These are phyloP conservation scores for Paramecium sexaurelia DNA, from an alignment of 73 alveolate genomes.

Conservation along the genomic window DNA sequence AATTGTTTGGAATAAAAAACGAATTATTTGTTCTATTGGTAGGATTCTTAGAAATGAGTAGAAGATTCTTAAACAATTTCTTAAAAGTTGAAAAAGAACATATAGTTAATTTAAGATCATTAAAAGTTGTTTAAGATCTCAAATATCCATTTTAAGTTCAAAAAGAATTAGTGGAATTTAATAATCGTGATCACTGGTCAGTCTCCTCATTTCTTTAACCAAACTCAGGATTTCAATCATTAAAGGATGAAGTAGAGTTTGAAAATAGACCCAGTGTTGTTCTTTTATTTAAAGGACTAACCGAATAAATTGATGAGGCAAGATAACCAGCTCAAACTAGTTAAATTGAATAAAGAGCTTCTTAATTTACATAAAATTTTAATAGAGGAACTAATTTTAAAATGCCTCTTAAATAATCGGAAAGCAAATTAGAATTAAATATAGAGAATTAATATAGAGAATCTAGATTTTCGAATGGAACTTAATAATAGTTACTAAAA, in stretches of 20 bases:
- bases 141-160: slow-evolving; percentile 16
- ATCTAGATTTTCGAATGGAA: neutral
- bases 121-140: neutral
- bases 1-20: slow-evolving; percentile 1
- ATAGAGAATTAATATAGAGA: neutral
- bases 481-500: neutral
- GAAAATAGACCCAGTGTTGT: neutral
- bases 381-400: neutral
- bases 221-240: neutral
- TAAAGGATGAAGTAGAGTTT: slow-evolving; percentile 1
- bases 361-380: neutral
- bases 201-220: neutral
- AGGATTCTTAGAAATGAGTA: slow-evolving; percentile 45
- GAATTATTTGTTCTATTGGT: slow-evolving; percentile 25
- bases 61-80: slow-evolving; percentile 39
- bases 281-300: neutral
- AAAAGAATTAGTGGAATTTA: neutral
- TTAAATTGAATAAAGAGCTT: neutral
- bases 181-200: slow-evolving; percentile 21
- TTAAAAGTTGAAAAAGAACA: slow-evolving; percentile 52
- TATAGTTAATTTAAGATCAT: slow-evolving; percentile 21
- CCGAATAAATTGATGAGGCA: neutral
- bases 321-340: neutral
- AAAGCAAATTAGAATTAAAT: neutral
- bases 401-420: neutral